phyloP scores from a whole-genome alignment of 495 filamentous ascomycete species.

The Neurospora tetraspora region DNA sequence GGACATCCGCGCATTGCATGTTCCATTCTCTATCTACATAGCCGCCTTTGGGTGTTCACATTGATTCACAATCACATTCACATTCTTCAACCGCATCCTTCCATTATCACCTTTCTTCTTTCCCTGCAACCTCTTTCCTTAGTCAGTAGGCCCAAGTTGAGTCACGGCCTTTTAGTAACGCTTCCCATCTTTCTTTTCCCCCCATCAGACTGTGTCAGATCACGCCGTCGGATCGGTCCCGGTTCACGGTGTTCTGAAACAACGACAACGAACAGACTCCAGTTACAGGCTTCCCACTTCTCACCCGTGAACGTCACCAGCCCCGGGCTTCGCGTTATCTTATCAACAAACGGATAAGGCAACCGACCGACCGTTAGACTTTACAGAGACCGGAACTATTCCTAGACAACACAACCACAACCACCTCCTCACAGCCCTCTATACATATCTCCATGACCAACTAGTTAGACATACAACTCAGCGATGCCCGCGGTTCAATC shows the following conservation, averaged over 20 bases:
- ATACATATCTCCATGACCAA: background rate
- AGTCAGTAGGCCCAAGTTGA: background rate
- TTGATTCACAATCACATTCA: background rate
- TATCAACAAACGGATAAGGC: constrained; percentile 1
- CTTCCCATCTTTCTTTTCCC: background rate
- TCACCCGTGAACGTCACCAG: background rate
- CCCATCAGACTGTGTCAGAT: background rate
- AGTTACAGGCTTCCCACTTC: background rate
- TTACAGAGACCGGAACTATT: background rate
- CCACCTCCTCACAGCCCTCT: background rate
- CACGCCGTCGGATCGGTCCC: background rate
- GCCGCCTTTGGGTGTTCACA: background rate
- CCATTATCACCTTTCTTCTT: background rate
- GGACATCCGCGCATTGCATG: background rate
- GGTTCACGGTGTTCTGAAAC: background rate
- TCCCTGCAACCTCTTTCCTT: background rate
- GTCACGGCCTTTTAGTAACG: background rate
- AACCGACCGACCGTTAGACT: too few relatives aligned
- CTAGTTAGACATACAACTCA: background rate
- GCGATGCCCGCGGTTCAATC: background rate
- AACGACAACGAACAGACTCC: background rate
- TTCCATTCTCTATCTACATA: background rate
- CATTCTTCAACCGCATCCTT: background rate
- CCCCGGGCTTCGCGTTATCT: background rate
- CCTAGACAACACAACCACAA: background rate